phyloP scores from a whole-genome alignment of 2,329 filamentous ascomycete genomes.

The Alternaria rosae region DNA sequence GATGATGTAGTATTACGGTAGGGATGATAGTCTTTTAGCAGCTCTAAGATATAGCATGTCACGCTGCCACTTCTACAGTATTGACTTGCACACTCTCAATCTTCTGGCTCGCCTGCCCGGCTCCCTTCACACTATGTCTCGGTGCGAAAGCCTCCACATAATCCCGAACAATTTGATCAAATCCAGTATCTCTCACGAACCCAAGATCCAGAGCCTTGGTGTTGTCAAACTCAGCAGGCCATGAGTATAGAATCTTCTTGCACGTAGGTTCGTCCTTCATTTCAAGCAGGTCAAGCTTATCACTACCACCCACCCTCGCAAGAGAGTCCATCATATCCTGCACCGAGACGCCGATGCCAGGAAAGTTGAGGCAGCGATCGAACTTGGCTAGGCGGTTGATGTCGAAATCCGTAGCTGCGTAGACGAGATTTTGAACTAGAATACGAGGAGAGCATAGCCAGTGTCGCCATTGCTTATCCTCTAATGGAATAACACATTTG shows the following conservation, averaged over 20 bases:
- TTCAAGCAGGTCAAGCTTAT: constrained; percentile 57
- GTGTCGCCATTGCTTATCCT: constrained; percentile 55
- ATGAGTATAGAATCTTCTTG: constrained; percentile 59
- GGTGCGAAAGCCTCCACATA: constrained; percentile 27
- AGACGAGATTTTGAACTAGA: constrained; percentile 60
- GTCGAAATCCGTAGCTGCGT: constrained; percentile 52
- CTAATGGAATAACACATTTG: constrained; percentile 57
- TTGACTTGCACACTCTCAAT: not conserved
- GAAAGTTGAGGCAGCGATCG: constrained; percentile 54
- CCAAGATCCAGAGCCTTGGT: constrained; percentile 62
- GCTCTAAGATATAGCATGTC: no score
- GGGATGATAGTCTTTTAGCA: no score
- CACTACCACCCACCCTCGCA: constrained; percentile 58
- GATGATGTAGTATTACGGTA: no score
- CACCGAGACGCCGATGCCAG: constrained; percentile 53
- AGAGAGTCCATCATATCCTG: constrained; percentile 63
- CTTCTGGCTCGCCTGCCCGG: not conserved
- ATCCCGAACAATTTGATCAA: constrained; percentile 52
- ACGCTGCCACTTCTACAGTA: not conserved
- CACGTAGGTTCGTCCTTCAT: constrained; percentile 57
- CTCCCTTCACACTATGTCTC: not conserved
- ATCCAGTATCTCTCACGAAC: constrained; percentile 53
- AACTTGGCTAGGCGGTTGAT: constrained; percentile 54
- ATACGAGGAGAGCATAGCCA: constrained; percentile 64
- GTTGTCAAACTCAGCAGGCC: constrained; percentile 61